Evolutionary conservation across 1,284 basidiomycete genomes (phyloP).

Genomic region (Rhizoctonia solani): DNA sequence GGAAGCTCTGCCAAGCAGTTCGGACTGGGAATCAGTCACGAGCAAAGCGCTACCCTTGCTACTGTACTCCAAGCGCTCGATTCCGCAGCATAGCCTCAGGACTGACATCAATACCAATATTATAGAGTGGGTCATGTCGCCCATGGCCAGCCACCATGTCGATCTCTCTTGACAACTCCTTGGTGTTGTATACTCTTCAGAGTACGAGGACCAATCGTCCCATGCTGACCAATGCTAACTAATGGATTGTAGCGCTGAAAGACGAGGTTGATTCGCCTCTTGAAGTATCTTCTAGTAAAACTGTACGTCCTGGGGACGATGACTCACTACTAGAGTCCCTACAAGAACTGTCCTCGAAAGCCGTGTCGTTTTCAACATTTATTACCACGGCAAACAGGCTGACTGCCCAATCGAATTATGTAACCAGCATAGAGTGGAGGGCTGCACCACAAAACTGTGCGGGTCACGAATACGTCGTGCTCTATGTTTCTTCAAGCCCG

Average conservation of each 20-base stretch:
- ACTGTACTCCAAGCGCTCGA: neutral
- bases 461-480: conserved; percentile 7
- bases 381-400: neutral
- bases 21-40: conserved; percentile 12
- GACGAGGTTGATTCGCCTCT: neutral
- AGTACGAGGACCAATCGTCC: neutral
- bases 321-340: neutral
- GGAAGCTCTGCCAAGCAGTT: conserved; percentile 30
- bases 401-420: neutral
- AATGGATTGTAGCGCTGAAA: neutral
- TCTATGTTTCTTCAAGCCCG: neutral
- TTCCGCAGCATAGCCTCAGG: conserved; percentile 6
- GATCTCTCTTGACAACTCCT: conserved; percentile 1
- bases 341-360: neutral
- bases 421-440: conserved; percentile 19
- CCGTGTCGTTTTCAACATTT: conserved; percentile 7
- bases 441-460: neutral
- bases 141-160: conserved; percentile 1
- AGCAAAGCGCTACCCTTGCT: neutral
- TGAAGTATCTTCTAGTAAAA: neutral
- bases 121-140: neutral
- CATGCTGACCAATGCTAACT: neutral
- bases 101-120: neutral
- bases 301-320: neutral
- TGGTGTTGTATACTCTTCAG: conserved; percentile 29